Percentiles rank a stretch among this genome's conserved stretches.
Conservation (phyloP, 768 basidiomycete genomes). For the Termitomyces sp. region DNA sequence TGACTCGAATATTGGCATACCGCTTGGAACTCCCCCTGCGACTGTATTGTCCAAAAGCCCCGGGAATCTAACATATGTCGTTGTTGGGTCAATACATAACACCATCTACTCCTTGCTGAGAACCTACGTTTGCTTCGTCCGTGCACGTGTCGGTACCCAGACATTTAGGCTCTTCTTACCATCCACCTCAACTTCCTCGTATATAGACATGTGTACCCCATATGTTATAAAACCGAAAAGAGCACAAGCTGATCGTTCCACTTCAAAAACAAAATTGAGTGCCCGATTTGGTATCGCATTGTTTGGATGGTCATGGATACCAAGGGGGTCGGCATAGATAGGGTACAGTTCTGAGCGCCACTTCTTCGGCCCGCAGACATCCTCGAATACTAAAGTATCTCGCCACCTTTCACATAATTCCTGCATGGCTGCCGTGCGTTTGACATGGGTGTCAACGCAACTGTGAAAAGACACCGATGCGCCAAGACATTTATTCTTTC, state of each 20-base stretch:
- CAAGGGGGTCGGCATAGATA: constrained; percentile 67
- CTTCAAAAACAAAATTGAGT: constrained; percentile 72
- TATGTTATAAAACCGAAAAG: constrained; percentile 89
- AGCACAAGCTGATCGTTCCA: constrained; percentile 87
- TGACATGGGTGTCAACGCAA: constrained; percentile 47
- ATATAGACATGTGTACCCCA: constrained; percentile 88
- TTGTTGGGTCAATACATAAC: neutral
- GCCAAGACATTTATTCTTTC: constrained; percentile 17
- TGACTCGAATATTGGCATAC: constrained; percentile 64
- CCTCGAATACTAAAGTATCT: constrained; percentile 52
- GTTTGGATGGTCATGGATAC: constrained; percentile 41
- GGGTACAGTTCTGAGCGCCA: constrained; percentile 89
- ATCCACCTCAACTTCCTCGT: constrained; percentile 33
- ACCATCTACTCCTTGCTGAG: neutral
- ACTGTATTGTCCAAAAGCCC: constrained; percentile 86
- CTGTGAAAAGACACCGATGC: constrained; percentile 45
- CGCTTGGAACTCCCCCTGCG: constrained; percentile 87
- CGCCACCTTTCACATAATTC: constrained; percentile 75
- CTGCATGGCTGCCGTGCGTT: constrained; percentile 56
- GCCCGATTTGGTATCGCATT: constrained; percentile 24
- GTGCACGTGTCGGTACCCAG: constrained; percentile 85
- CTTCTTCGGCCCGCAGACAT: constrained; percentile 65
- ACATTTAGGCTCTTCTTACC: constrained; percentile 44
- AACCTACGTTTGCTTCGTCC: constrained; percentile 84
- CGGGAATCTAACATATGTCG: constrained; percentile 29